Conservation (phyloP, 2,329 filamentous ascomycete genomes). For the Sclerotiophoma versabilis region DNA sequence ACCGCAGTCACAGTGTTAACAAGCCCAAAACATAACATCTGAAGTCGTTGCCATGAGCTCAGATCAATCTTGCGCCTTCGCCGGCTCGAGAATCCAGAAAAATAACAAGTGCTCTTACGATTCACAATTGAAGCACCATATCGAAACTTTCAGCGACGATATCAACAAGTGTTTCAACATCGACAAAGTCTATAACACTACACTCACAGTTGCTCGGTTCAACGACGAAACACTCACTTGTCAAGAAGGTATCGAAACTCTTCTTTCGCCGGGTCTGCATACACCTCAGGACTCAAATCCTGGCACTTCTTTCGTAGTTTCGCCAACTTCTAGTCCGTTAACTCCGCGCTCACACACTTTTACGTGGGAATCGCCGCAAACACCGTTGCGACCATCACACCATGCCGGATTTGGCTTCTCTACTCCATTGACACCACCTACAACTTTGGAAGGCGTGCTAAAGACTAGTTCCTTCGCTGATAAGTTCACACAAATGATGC, state of each 20-base stretch:
- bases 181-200: neutral
- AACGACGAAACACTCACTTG: neutral
- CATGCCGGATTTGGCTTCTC: neutral
- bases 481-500: neutral
- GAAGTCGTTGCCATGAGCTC: too few species aligned
- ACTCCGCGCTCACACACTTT: neutral
- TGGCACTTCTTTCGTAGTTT: neutral
- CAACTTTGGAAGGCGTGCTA: neutral
- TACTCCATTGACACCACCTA: neutral
- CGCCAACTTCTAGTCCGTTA: neutral
- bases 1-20: too few species aligned
- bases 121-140: neutral
- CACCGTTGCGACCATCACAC: neutral
- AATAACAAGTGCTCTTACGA: too few species aligned
- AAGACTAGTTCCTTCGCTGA: neutral
- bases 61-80: too few species aligned
- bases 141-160: neutral
- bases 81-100: too few species aligned
- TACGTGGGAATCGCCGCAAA: conserved; percentile 1
- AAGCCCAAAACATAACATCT: too few species aligned
- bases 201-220: neutral
- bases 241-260: too few species aligned
- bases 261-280: too few species aligned
- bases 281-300: neutral
- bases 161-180: neutral